Evolutionary conservation across 225 moss, liverwort and hornwort species (phyloP).

Genomic region (Marchantia paleacea): DNA sequence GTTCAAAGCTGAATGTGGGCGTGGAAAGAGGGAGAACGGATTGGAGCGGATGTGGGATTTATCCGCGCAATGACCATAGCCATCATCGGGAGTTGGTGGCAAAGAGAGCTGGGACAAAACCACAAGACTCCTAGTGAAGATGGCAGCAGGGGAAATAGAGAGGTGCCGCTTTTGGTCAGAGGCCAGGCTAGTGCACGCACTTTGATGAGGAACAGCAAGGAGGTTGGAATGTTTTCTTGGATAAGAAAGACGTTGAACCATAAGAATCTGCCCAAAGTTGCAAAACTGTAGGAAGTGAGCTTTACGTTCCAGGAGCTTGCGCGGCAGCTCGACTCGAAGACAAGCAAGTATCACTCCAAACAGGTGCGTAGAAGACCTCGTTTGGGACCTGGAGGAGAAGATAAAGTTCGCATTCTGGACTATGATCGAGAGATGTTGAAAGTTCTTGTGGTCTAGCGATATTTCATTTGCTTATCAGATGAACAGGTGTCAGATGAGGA

Average conservation of each 20-base stretch:
- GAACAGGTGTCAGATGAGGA: too few species aligned
- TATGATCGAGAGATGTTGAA: too few species aligned
- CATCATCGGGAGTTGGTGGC: neutral
- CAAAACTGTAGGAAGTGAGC: too few species aligned
- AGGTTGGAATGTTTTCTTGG: neutral
- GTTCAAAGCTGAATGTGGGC: neutral
- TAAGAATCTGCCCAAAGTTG: neutral
- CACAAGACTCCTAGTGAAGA: neutral
- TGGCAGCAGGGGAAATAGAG: neutral
- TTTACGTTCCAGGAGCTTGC: neutral
- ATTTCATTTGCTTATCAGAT: too few species aligned
- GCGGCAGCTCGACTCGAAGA: neutral
- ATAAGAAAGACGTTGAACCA: neutral
- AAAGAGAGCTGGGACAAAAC: neutral
- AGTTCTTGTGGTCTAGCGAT: too few species aligned
- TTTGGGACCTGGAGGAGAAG: neutral
- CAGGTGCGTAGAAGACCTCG: neutral
- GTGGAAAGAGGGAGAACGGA: neutral
- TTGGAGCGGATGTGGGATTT: neutral
- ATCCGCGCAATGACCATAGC: neutral
- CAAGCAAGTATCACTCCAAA: neutral
- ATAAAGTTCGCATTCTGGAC: neutral
- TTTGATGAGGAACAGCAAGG: neutral
- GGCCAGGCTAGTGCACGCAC: neutral
- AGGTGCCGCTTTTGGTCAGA: neutral